Conservation (phyloP, 306 rosid species). For the Pyrus betulifolia region DNA sequence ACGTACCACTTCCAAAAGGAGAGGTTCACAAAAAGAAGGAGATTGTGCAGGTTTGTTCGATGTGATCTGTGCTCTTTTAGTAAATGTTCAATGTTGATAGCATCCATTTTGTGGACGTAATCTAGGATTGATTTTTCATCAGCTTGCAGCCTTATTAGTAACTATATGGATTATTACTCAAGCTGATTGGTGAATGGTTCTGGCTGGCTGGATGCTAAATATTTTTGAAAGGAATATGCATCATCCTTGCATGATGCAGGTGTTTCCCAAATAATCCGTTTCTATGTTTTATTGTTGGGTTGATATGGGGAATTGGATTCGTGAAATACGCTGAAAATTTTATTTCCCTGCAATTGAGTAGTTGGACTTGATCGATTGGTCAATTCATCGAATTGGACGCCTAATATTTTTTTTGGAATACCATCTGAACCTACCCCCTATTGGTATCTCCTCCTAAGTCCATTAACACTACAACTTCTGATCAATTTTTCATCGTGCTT, state of each 20-base stretch:
- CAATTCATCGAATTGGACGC: neutral
- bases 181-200: neutral
- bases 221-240: neutral
- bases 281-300: neutral
- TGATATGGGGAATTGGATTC: neutral
- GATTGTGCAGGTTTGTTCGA: constrained; percentile 77
- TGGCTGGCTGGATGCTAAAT: neutral
- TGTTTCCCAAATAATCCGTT: neutral
- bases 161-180: neutral
- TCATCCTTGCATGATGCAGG: neutral
- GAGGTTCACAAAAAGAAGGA: constrained; percentile 98
- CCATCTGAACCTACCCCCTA: neutral
- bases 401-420: neutral
- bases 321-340: neutral
- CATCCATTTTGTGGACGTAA: neutral
- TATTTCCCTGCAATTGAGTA: neutral
- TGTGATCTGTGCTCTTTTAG: constrained; percentile 10
- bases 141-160: neutral
- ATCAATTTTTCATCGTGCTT: neutral
- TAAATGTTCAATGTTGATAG: neutral
- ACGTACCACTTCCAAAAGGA: constrained; percentile 98
- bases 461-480: neutral
- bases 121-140: neutral
- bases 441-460: neutral
- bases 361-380: neutral